Evolutionary conservation across 108 stramenopile species (phyloP).

Genomic region (Schizochytrium sp.): DNA sequence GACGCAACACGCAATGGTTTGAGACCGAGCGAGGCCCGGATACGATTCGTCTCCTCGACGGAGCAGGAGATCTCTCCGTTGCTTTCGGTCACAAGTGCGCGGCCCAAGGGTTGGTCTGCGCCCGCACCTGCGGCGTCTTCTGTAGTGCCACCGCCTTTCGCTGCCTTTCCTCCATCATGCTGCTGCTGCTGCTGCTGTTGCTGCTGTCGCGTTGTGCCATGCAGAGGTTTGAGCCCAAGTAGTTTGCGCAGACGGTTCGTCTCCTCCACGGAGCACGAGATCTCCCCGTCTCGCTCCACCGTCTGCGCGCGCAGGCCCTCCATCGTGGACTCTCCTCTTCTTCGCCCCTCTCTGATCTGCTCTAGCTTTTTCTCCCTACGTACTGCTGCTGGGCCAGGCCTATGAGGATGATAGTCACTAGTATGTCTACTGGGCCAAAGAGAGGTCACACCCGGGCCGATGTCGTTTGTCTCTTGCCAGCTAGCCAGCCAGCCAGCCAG

Average conservation of each 20-base stretch:
- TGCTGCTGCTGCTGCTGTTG: too few species aligned
- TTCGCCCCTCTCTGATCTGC: too few species aligned
- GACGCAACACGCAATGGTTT: conserved; percentile 36
- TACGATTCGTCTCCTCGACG: conserved; percentile 69
- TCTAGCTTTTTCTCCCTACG: too few species aligned
- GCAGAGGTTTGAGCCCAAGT: not conserved
- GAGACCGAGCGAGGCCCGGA: conserved; percentile 64
- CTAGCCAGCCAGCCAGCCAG: too few species aligned
- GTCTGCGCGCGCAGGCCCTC: not conserved
- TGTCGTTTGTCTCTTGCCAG: too few species aligned
- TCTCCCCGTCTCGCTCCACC: not conserved
- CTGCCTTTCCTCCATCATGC: too few species aligned
- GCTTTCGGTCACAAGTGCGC: not conserved
- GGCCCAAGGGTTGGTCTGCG: not conserved
- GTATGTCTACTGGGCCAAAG: too few species aligned
- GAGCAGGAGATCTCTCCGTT: conserved; percentile 33
- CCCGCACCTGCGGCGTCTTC: too few species aligned
- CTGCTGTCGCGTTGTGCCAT: not conserved
- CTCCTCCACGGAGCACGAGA: conserved; percentile 1
- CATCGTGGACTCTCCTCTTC: not conserved
- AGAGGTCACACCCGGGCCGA: too few species aligned
- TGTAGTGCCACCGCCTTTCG: too few species aligned
- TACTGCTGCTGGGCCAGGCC: too few species aligned
- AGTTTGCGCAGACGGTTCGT: conserved; percentile 11
- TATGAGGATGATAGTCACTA: too few species aligned